Evolutionary conservation across 768 basidiomycete genomes (phyloP), one percentile per base, ranked within the genome.

Genomic region (Leccinum olivaceopallidum): DNA sequence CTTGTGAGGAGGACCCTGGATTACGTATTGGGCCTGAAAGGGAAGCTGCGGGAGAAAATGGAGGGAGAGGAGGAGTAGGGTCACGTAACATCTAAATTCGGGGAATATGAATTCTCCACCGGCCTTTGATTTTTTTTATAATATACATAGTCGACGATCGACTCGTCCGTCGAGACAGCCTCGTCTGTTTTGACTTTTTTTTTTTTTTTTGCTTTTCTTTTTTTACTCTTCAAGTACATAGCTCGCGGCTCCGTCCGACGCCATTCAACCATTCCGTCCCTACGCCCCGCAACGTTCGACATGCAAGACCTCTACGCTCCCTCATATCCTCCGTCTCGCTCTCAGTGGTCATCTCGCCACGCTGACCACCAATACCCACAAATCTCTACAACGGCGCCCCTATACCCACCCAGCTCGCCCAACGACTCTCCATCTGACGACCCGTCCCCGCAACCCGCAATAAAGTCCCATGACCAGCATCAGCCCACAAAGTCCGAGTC

Each of bases 401-500:
- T 69, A 73, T 75, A 65, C 68, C 71, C 70, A 6, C 72, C 75
- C 2, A 71, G 63, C 66, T 77, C 70, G 4, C 75, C 67, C 65
- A 78, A 80, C 68, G 78, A 80, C 56, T 76, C 72, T 50, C 78
- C 80, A 44, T 53, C 61, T 10, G 84, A 84, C 63, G 84, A 84
- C 70, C 78, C 83, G 60, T 82, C 85, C 37, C 68, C 72, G 6
- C 66, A 61, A 0, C 64, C 74, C 49, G 26, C 70, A 48, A 59
- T 69, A 53, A 76, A 75, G 65, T 63, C 72, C 54, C 71, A 74
- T n/a, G 75, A 73, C 71, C 82, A 79, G 68, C 73, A 84, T 42
- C 81, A 78, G 55, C 77, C 81, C n/a, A 77, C 79, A 73, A 92
- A 91, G 79, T 71, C 84, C 47, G 89, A 91, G 65, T 78, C 84